These are phyloP conservation scores for Exserohilum turcica DNA, from an alignment of 2,329 filamentous ascomycete genomes.

Conservation along the genomic window DNA sequence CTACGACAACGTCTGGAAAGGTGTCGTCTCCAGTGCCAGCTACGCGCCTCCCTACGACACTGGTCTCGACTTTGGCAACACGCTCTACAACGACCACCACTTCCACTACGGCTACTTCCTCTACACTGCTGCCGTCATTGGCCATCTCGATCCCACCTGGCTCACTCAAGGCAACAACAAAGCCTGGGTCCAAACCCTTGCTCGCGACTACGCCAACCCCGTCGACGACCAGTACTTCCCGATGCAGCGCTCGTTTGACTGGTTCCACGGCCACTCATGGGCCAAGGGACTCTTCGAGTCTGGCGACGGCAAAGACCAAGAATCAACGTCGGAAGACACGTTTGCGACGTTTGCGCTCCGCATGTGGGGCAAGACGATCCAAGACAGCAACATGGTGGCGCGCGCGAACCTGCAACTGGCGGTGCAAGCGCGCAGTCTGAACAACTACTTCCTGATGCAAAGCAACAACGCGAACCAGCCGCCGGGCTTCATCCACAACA, in stretches of 20 bases:
- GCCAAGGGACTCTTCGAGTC: slow-evolving; percentile 79
- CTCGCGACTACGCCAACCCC: slow-evolving; percentile 84
- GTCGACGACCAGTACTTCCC: slow-evolving; percentile 73
- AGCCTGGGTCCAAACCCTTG: slow-evolving; percentile 80
- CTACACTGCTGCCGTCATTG: slow-evolving; percentile 84
- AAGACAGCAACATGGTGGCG: slow-evolving; percentile 78
- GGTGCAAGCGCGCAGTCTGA: slow-evolving; percentile 73
- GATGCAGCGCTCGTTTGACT: slow-evolving; percentile 76
- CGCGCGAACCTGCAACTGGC: slow-evolving; percentile 82
- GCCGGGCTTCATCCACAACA: slow-evolving; percentile 78
- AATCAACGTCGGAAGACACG: slow-evolving; percentile 90
- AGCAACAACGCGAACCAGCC: slow-evolving; percentile 75
- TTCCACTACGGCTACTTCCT: slow-evolving; percentile 85
- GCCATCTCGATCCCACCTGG: slow-evolving; percentile 78
- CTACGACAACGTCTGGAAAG: slow-evolving; percentile 72
- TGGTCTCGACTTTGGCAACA: slow-evolving; percentile 87
- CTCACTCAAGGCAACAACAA: slow-evolving; percentile 66
- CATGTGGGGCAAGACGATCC: slow-evolving; percentile 85
- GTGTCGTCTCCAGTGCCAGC: slow-evolving; percentile 77
- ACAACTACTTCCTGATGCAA: slow-evolving; percentile 83
- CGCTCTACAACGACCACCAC: slow-evolving; percentile 74
- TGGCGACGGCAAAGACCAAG: slow-evolving; percentile 81
- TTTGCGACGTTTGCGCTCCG: slow-evolving; percentile 89
- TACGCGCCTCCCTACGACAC: slow-evolving; percentile 53
- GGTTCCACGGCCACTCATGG: slow-evolving; percentile 92